A percentile compares a stretch with the other conserved stretches of the same genome.
phyloP scores from a whole-genome alignment of 1,284 basidiomycete genomes.

The Tetrapyrgos nigripes region DNA sequence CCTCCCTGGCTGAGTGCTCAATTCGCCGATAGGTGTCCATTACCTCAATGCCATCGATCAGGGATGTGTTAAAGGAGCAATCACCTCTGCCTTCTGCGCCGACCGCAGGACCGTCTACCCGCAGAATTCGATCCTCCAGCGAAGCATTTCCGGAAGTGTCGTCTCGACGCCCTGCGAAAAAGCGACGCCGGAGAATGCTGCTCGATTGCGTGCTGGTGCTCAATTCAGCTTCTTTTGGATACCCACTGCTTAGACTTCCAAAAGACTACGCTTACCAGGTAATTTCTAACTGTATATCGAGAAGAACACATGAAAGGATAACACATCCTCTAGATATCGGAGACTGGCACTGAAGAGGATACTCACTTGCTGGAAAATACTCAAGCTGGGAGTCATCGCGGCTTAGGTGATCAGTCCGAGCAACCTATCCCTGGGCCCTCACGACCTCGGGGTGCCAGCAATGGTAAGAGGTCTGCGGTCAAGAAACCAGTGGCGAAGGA shows the following conservation, averaged over 20 bases:
- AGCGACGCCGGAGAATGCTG: conserved; percentile 9
- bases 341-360: no score
- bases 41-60: neutral
- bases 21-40: neutral
- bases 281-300: no score
- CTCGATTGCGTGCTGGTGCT: conserved; percentile 21
- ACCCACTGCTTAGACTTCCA: neutral
- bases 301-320: no score
- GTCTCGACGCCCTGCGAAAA: neutral
- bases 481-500: no score
- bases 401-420: no score
- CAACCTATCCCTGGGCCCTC: no score
- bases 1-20: no score
- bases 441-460: no score
- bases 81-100: neutral
- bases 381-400: no score
- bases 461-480: no score
- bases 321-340: no score
- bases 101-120: neutral
- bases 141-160: neutral
- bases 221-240: conserved; percentile 11
- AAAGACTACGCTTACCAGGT: neutral
- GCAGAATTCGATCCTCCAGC: neutral
- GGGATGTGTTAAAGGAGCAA: neutral
- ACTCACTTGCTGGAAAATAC: no score